phyloP scores from a whole-genome alignment of 371 early-diverging fungal species.

The Smittium culicis region DNA sequence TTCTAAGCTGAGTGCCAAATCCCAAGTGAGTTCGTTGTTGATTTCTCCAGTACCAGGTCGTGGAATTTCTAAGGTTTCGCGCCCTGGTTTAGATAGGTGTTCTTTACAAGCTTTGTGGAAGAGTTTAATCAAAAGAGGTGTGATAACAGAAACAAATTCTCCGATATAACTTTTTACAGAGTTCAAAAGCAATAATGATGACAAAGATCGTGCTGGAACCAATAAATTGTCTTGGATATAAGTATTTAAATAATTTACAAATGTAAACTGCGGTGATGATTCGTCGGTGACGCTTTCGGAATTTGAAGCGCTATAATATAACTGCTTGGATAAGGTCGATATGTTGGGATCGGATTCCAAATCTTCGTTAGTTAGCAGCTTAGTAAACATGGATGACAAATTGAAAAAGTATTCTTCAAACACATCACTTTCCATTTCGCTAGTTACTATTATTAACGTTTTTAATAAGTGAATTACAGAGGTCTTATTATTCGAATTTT shows the following conservation, averaged over 20 bases:
- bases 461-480: slow-evolving; percentile 25
- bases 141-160: slow-evolving; percentile 51
- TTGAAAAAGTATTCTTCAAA: slow-evolving; percentile 29
- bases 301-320: slow-evolving; percentile 21
- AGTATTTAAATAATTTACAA: slow-evolving; percentile 15
- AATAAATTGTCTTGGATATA: slow-evolving; percentile 24
- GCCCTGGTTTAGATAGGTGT: slow-evolving; percentile 15
- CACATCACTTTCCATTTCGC: slow-evolving; percentile 30
- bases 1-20: not conserved
- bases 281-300: slow-evolving; percentile 5
- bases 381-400: slow-evolving; percentile 22
- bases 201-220: slow-evolving; percentile 34
- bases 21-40: not conserved
- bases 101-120: slow-evolving; percentile 74
- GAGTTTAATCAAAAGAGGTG: slow-evolving; percentile 65
- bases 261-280: slow-evolving; percentile 17
- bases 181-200: slow-evolving; percentile 21
- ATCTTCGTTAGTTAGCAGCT: slow-evolving; percentile 22
- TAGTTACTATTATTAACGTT: slow-evolving; percentile 22
- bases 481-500: slow-evolving; percentile 1
- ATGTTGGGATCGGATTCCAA: slow-evolving; percentile 25
- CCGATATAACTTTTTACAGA: slow-evolving; percentile 21
- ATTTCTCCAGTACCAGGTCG: not conserved
- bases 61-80: not conserved
- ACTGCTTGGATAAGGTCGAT: slow-evolving; percentile 21